Conservation (phyloP, 345 rosid species). For the Gossypium arboreum region DNA sequence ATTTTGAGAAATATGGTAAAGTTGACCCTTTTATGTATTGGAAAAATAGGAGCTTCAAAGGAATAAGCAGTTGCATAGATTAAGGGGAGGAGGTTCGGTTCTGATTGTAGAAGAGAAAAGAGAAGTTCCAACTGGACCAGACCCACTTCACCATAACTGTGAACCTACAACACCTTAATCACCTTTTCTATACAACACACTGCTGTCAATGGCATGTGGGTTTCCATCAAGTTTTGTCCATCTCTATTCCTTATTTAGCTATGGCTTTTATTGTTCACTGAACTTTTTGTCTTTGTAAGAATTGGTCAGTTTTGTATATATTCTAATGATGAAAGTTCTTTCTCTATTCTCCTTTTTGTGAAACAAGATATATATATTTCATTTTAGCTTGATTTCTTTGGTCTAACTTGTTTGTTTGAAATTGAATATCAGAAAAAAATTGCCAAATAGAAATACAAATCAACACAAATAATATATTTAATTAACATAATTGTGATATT, state of each 20-base stretch:
- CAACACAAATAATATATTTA: no score
- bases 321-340: neutral
- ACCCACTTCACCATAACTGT: constrained; percentile 60
- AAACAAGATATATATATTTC: neutral
- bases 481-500: no score
- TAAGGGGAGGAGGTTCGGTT: constrained; percentile 3
- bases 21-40: neutral
- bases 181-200: neutral
- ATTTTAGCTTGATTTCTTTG: neutral
- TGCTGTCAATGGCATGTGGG: neutral
- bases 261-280: neutral
- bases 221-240: neutral
- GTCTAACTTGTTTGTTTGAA: neutral
- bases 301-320: neutral
- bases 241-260: neutral
- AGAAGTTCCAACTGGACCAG: constrained; percentile 58
- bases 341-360: neutral
- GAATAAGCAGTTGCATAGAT: neutral
- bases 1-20: neutral
- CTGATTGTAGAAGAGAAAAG: constrained; percentile 29
- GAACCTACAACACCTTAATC: constrained; percentile 35
- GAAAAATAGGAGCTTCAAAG: constrained; percentile 23
- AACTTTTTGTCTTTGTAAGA: neutral
- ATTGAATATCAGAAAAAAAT: neutral
- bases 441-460: no score